Percentiles rank a stretch among this genome's conserved stretches.
These are phyloP conservation scores for Nissolia schottii DNA, from an alignment of 306 rosid species.

Conservation along the genomic window DNA sequence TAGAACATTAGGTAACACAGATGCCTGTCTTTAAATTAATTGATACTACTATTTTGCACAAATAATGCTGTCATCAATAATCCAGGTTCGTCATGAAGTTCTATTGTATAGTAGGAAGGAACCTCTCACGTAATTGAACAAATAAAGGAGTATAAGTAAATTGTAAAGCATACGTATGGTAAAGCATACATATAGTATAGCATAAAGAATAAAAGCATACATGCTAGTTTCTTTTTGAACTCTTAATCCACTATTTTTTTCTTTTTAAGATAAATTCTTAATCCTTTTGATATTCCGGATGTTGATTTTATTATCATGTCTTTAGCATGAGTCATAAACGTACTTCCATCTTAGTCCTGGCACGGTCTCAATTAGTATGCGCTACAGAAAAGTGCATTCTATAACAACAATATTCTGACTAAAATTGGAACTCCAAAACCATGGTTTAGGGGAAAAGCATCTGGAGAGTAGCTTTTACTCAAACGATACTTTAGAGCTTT, in stretches of 20 bases:
- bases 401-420: background rate
- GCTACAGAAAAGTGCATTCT: background rate
- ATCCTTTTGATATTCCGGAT: background rate
- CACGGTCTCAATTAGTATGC: background rate
- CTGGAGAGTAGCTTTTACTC: no score
- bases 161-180: background rate
- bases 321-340: background rate
- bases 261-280: no score
- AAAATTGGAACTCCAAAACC: no score
- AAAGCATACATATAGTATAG: background rate
- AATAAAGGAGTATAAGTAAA: background rate
- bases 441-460: no score
- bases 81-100: background rate
- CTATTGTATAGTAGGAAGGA: background rate
- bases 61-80: background rate
- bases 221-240: background rate
- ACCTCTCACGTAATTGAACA: background rate
- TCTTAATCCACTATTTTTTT: no score
- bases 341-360: background rate
- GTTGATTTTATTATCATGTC: background rate
- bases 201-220: background rate
- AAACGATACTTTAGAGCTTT: no score
- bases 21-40: background rate
- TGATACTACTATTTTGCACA: background rate
- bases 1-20: background rate